Conservation (phyloP, 2,329 filamentous ascomycete genomes). For the Sporothrix protearum region DNA sequence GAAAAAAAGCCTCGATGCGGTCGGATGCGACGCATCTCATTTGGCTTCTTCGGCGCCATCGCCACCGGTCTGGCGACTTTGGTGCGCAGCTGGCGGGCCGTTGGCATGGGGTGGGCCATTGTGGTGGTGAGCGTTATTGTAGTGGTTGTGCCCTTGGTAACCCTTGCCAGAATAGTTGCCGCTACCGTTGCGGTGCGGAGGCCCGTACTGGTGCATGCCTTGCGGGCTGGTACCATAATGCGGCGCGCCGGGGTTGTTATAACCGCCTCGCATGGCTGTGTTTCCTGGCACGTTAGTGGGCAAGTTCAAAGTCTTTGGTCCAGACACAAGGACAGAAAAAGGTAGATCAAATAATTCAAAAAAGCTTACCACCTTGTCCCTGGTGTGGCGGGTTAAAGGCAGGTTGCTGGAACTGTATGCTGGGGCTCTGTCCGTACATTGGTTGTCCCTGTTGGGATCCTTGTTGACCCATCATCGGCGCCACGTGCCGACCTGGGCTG, state of each 20-base stretch:
- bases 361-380: conserved; percentile 65
- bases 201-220: conserved; percentile 60
- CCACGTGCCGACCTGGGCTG: conserved; percentile 71
- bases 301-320: not conserved
- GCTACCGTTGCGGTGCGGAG: conserved; percentile 57
- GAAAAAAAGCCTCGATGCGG: not conserved
- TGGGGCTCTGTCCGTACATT: conserved; percentile 72
- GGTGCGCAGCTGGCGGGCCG: conserved; percentile 35
- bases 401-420: conserved; percentile 70
- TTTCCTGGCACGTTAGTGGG: conserved; percentile 24
- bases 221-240: conserved; percentile 65
- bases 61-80: conserved; percentile 34
- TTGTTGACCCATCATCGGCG: conserved; percentile 92
- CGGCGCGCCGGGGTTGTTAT: conserved; percentile 56
- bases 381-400: conserved; percentile 66
- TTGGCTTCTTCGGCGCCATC: conserved; percentile 48
- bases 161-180: conserved; percentile 50
- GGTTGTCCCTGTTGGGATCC: conserved; percentile 87
- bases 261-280: conserved; percentile 59
- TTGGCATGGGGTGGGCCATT: conserved; percentile 30
- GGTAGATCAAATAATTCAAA: not conserved
- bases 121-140: conserved; percentile 21
- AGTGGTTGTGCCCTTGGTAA: conserved; percentile 43
- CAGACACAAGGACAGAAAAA: not conserved
- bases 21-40: conserved; percentile 26